These are phyloP conservation scores for Debaryomyces sp. DNA, from an alignment of 1,139 yeast species.

Conservation along the genomic window DNA sequence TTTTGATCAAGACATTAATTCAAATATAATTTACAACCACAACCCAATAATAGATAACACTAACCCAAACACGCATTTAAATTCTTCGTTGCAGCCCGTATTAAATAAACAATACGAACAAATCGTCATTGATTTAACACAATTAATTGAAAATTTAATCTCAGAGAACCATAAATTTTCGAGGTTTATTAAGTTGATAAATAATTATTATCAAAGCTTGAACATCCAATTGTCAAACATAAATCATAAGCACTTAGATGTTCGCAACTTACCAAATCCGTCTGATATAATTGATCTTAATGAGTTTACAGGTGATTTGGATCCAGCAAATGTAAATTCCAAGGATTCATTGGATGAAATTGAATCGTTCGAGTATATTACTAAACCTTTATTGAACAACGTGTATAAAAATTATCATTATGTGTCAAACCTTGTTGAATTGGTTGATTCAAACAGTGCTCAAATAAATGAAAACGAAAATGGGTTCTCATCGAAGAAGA, in stretches of 20 bases:
- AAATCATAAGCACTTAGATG: slow-evolving; percentile 14
- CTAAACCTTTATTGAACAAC: slow-evolving; percentile 38
- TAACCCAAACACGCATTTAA: slow-evolving; percentile 9
- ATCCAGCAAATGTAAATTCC: slow-evolving; percentile 19
- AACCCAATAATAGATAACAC: slow-evolving; percentile 37
- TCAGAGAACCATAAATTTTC: slow-evolving; percentile 43
- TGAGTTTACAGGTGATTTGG: slow-evolving; percentile 3
- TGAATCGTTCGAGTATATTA: slow-evolving; percentile 39
- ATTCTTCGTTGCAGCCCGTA: slow-evolving; percentile 17
- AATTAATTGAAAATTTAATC: slow-evolving; percentile 42
- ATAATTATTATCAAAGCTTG: slow-evolving; percentile 29
- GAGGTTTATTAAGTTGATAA: slow-evolving; percentile 33
- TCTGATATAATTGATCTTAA: slow-evolving; percentile 34
- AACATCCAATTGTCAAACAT: slow-evolving; percentile 27
- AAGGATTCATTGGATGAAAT: slow-evolving; percentile 32
- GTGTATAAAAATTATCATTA: slow-evolving; percentile 33
- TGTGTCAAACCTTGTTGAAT: slow-evolving; percentile 26
- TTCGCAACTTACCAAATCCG: slow-evolving; percentile 32
- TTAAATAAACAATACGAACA: slow-evolving; percentile 40
- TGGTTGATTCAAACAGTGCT: slow-evolving; percentile 14
- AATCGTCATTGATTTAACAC: slow-evolving; percentile 40
- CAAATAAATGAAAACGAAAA: slow-evolving; percentile 9
- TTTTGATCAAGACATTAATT: slow-evolving; percentile 17
- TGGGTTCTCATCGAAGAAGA: slow-evolving; percentile 14
- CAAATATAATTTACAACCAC: slow-evolving; percentile 36